Percentiles rank a stretch among this genome's conserved stretches.
phyloP scores from a whole-genome alignment of 495 filamentous ascomycete genomes.

The Daldinia grandis region DNA sequence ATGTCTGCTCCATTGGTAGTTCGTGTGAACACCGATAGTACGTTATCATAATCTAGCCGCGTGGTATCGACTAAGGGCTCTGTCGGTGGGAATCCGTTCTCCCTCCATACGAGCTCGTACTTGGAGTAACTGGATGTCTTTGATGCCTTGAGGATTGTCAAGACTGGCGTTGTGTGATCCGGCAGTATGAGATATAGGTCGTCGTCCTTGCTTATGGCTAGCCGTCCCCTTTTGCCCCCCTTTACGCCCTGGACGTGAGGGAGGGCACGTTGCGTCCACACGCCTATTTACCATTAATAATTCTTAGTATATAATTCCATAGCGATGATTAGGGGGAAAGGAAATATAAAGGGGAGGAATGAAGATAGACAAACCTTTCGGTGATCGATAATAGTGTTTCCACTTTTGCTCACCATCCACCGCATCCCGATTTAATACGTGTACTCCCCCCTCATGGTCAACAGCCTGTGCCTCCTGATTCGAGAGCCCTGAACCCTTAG shows the following conservation, averaged over 20 bases:
- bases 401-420: slow-evolving; percentile 47
- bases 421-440: slow-evolving; percentile 57
- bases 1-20: slow-evolving; percentile 11
- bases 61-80: slow-evolving; percentile 53
- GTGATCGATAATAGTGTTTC: slow-evolving; percentile 58
- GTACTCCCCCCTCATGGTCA: slow-evolving; percentile 54
- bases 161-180: slow-evolving; percentile 29
- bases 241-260: slow-evolving; percentile 39
- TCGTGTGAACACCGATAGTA: slow-evolving; percentile 51
- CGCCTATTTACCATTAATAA: slow-evolving; percentile 23
- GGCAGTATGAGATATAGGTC: slow-evolving; percentile 52
- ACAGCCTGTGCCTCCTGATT: slow-evolving; percentile 61
- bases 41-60: slow-evolving; percentile 46
- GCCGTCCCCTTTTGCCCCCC: slow-evolving; percentile 48
- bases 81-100: slow-evolving; percentile 42
- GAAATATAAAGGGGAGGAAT: neutral
- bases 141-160: slow-evolving; percentile 47
- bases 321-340: neutral
- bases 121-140: slow-evolving; percentile 37
- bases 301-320: neutral
- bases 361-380: slow-evolving; percentile 44
- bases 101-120: slow-evolving; percentile 48
- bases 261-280: slow-evolving; percentile 44
- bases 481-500: slow-evolving; percentile 52
- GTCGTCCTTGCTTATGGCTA: slow-evolving; percentile 47